Evolutionary conservation across 2,329 filamentous ascomycete species (phyloP).

Genomic region (Coniella vitis): DNA sequence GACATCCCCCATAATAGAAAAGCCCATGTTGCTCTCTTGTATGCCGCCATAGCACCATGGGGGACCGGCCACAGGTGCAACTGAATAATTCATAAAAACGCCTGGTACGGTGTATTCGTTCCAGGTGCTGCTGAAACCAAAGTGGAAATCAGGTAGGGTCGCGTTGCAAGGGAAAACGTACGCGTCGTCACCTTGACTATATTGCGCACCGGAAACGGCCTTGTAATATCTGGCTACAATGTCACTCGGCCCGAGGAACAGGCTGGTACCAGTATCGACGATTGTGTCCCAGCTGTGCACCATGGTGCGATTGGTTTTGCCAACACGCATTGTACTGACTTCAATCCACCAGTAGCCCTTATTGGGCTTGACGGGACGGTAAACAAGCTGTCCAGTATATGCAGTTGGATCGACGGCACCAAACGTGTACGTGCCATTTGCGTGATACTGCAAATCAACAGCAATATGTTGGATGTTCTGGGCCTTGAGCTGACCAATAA

Average conservation of each 20-base stretch:
- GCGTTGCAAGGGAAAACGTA: constrained; percentile 48
- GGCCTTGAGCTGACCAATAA: constrained; percentile 38
- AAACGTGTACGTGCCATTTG: constrained; percentile 44
- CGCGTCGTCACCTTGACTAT: constrained; percentile 39
- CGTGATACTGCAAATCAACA: constrained; percentile 41
- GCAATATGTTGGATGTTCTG: constrained; percentile 37
- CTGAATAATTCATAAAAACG: constrained; percentile 37
- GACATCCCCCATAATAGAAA: constrained; percentile 69
- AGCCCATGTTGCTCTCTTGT: constrained; percentile 44
- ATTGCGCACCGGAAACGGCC: constrained; percentile 43
- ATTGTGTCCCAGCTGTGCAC: constrained; percentile 44
- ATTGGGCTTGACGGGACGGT: constrained; percentile 41
- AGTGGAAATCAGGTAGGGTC: constrained; percentile 43
- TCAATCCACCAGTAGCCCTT: constrained; percentile 39
- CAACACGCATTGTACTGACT: constrained; percentile 30
- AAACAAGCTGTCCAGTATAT: constrained; percentile 35
- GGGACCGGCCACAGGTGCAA: constrained; percentile 41
- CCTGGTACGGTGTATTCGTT: constrained; percentile 44
- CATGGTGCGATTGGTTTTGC: constrained; percentile 27
- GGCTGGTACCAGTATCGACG: constrained; percentile 62
- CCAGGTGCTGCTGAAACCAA: constrained; percentile 39
- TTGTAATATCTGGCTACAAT: constrained; percentile 56
- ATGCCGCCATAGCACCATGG: constrained; percentile 66
- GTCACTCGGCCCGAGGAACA: constrained; percentile 52
- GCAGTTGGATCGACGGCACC: constrained; percentile 38